These are phyloP conservation scores for Alternaria conjuncta DNA, from an alignment of 2,329 filamentous ascomycete species.

Conservation along the genomic window DNA sequence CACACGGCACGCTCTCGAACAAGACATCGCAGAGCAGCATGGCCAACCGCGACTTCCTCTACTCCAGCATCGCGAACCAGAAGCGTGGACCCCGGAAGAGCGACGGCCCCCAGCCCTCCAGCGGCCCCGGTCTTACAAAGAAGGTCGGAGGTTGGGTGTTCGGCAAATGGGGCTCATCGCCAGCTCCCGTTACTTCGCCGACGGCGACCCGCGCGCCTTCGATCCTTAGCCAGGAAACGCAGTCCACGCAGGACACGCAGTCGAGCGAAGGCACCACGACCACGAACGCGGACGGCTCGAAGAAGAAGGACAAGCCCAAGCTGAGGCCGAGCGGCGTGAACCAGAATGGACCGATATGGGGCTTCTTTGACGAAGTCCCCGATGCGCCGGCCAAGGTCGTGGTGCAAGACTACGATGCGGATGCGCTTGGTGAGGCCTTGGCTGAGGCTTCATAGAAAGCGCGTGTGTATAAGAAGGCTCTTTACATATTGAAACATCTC, in stretches of 20 bases:
- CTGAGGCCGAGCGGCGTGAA: conserved; percentile 47
- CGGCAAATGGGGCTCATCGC: conserved; percentile 66
- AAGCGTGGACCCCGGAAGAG: conserved; percentile 30
- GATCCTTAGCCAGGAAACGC: conserved; percentile 29
- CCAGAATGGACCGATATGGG: conserved; percentile 48
- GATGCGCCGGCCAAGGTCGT: conserved; percentile 43
- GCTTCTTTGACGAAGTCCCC: conserved; percentile 46
- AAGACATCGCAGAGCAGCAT: conserved; percentile 58
- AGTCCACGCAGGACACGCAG: conserved; percentile 13
- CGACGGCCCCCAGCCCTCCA: conserved; percentile 21
- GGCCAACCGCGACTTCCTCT: conserved; percentile 61
- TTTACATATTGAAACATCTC: background rate
- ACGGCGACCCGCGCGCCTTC: conserved; percentile 25
- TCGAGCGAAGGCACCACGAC: conserved; percentile 19
- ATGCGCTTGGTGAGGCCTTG: conserved; percentile 47
- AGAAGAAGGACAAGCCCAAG: conserved; percentile 25
- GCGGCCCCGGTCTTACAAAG: conserved; percentile 51
- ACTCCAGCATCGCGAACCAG: conserved; percentile 38
- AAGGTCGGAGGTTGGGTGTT: conserved; percentile 71
- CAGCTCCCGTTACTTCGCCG: conserved; percentile 43
- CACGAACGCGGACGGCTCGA: conserved; percentile 1
- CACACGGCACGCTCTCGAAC: conserved; percentile 59
- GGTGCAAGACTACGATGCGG: conserved; percentile 46
- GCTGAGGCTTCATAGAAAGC: conserved; percentile 6
- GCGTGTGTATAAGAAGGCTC: background rate